Conservation (phyloP, 371 early-diverging fungal genomes). For the Mucor irregularis region DNA sequence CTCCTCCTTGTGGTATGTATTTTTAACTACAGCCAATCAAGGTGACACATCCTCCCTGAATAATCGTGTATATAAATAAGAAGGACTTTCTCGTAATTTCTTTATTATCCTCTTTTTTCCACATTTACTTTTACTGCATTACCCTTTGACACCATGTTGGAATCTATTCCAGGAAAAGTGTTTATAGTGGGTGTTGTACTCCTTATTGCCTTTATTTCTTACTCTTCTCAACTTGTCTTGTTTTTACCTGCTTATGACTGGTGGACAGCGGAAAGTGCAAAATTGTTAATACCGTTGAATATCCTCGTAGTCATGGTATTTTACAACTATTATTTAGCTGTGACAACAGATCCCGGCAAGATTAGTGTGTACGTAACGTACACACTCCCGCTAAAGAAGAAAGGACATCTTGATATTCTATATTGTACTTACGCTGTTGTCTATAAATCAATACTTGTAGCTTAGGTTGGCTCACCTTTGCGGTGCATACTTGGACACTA, state of each 20-base stretch:
- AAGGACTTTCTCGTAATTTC: constrained; percentile 54
- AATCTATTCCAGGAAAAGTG: constrained; percentile 43
- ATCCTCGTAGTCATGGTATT: constrained; percentile 64
- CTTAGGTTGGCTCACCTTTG: too few species aligned
- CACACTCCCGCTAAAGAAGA: too few species aligned
- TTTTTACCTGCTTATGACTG: constrained; percentile 36
- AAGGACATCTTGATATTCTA: too few species aligned
- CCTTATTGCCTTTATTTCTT: constrained; percentile 42
- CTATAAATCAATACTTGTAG: too few species aligned
- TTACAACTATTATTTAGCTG: constrained; percentile 83
- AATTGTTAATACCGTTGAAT: constrained; percentile 59
- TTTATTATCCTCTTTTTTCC: constrained; percentile 42
- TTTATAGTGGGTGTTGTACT: constrained; percentile 42
- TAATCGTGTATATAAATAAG: too few species aligned
- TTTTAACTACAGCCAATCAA: too few species aligned
- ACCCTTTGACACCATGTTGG: constrained; percentile 26
- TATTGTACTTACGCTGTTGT: too few species aligned
- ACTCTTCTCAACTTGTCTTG: constrained; percentile 43
- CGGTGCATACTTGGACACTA: too few species aligned
- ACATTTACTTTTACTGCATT: too few species aligned
- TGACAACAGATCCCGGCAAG: constrained; percentile 77
- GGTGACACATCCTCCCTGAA: too few species aligned
- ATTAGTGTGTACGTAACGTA: too few species aligned
- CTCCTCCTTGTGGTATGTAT: too few species aligned
- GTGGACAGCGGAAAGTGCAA: constrained; percentile 9